Base-by-base conservation (phyloP, 1,284 basidiomycete genomes). In the Microbotryomycetes sp. region DNA sequence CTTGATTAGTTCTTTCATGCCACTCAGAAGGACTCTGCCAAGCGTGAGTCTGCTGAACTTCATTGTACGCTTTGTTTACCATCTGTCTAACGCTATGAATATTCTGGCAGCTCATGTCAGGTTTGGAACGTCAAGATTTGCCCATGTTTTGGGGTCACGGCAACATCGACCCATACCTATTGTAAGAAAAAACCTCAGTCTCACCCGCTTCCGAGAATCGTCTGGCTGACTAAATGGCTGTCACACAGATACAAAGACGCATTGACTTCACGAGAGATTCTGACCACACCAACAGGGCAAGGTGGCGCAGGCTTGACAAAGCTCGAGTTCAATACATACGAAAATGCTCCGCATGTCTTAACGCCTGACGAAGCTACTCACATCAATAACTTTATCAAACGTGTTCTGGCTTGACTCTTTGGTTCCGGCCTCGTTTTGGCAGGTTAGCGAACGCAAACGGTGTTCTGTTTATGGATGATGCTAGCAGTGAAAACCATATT, bases 101-200 rank as follows among this genome's bases (percentile, higher is more conserved):
- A 36, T 6, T 3, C 6, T 28, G 2, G n/a, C 47, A 68, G 64
- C 58, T 64, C 54, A 32, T 56, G 0, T 25, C 46, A 4, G 64
- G 62, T 23, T 49, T 64, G 6, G 30, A 60, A 4, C 54, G 64
- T 0, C 22, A 19, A 6, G 55, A 62, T 9, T 16, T 68, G 6
- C 64, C 67, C 0, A 26, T 68, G 19, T 68, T 56, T 4, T 66
- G 64, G 64, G 64, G 62, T 0, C 67, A 68, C 30, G 64, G 67
- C 42, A 22, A 30, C 23, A 23, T 3, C 6, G 67, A 68, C 29
- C 55, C 58, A 1, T 60, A 51, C 36, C 49, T 66, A 6, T 51
- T 54, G 64, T 62, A 6, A n/a, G 61, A 48, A 2, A 14, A 32
- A 3, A 4, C 14, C 3, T 25, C 9, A 15, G 6, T 7, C 25